Evolutionary conservation across 129 eudicot species (phyloP), one percentile per base, ranked within the genome.

Genomic region (Oenanthe sinensis): DNA sequence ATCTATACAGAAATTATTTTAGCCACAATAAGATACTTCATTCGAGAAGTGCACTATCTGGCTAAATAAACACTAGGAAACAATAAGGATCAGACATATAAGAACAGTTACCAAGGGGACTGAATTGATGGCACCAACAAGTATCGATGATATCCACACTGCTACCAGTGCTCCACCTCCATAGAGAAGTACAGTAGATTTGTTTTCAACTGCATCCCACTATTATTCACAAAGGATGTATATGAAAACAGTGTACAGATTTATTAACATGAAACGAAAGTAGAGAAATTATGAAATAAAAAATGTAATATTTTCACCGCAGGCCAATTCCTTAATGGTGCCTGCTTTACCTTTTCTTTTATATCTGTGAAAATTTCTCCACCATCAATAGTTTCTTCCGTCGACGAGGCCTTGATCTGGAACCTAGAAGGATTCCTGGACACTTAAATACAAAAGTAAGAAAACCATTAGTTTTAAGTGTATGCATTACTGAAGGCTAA

Each of bases 161-260:
- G 89, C 94, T 40, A 95, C 92, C 37, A 95, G 71, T 30, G 92
- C 97, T 60, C 98, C 98, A 87, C 98, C 98, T 75, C 98, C 98
- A 73, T 95, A 93, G 78, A 88, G 62, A 75, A 91, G 75, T 11
- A 95, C 97, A 15, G 98, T 95, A 6, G 97, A 87, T 85, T 95
- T 95, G 93, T 95, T 90, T 79, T 95, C 98, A 88, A 95, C 85
- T 74, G 89, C 90, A 82, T 95, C 98, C 98, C 98, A 95, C 96
- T 94, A 45, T 58, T 77, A 50, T 78, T 46, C 40, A 70, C 62
- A 58, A 83, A 63, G 71, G n/a, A 28, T 19, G 16, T 30, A 8
- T 39, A 24, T 19, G 28, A 45, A 80, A 70, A 54, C 13, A 54
- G 62, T 71, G 40, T 17, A 17, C 22, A 22, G 58, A 50, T 33